Base-by-base conservation (phyloP, 2,329 filamentous ascomycete genomes). In the Aciculosporium take region DNA sequence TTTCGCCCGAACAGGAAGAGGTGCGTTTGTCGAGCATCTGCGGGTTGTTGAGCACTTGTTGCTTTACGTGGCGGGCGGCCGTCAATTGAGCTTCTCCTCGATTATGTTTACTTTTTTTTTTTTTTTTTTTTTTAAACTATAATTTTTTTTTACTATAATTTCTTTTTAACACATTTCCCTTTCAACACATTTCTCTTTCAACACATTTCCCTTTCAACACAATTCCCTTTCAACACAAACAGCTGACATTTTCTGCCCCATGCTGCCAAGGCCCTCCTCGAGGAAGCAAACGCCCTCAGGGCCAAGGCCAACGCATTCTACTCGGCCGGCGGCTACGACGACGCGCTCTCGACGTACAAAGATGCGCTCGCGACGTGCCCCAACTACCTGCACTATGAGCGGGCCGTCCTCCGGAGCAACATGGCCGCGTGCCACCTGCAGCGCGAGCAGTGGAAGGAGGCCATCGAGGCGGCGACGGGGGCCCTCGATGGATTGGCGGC, bases 391-490 rank as follows among this genome's bases (percentile, higher is more conserved):
- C 79, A 89, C 57, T 94, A 85, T 63, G 86, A 94, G 51, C 70
- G 89, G 47, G 86, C 88, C 21, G 84, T 96, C 8, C 69, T 96
- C 5, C 77, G 81, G 45, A 87, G 83, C 57, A 96, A 96, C 64
- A 81, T 95, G 49, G 75, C 89, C 2, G 89, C 88, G 8, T 94
- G 87, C 56, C 77, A 94, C 52, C 60, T 96, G 41, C 93, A 93
- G 57, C 67, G 93, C 3, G 70, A 79, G 46, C 80, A 89, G 46
- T 95, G 87, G 84, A 86, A 88, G 50, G 78, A 84, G 24, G 84
- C 86, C 8, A 72, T 87, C 33, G 79, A 80, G 37, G 71, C 75
- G 8, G 87, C 88, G 1, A 83, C 78, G 0, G 68, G 74, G 9
- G 80, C 85, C 2, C 56, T 96, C 0, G 80, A 88, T 9, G 70